Evolutionary conservation across 192 early-diverging fungal species (phyloP).

Genomic region (Haplosporangium gracile): DNA sequence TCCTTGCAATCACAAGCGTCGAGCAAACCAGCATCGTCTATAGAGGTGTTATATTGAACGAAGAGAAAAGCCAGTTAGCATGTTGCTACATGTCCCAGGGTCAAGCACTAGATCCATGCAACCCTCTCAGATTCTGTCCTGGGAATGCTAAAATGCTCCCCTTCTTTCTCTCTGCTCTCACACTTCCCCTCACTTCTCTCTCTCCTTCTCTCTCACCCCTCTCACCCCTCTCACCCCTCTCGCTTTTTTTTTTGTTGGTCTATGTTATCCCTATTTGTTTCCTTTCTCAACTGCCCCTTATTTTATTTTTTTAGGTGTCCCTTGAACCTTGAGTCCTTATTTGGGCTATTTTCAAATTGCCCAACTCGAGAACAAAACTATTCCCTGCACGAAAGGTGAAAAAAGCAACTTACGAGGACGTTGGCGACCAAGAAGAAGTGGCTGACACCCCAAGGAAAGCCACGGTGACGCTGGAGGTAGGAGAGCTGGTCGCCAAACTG

Average conservation of each 20-base stretch:
- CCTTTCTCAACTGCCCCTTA: not conserved
- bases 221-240: not conserved
- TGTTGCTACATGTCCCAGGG: not conserved
- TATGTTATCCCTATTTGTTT: not conserved
- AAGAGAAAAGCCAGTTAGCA: not conserved
- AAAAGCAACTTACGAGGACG: conserved; percentile 68
- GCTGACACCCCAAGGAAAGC: conserved; percentile 84
- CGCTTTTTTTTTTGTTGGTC: not conserved
- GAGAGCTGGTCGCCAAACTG: conserved; percentile 93
- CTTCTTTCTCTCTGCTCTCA: not conserved
- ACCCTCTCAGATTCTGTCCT: not conserved
- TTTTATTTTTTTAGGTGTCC: not conserved
- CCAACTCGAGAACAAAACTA: not conserved
- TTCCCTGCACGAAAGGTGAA: not conserved
- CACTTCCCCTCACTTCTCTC: not conserved
- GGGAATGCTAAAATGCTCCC: not conserved
- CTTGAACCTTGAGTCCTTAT: not conserved
- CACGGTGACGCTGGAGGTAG: conserved; percentile 85
- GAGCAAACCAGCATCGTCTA: conserved; percentile 87
- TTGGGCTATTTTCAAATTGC: not conserved
- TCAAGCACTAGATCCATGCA: not conserved
- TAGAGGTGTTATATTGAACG: not conserved
- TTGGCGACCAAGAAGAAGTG: conserved; percentile 91
- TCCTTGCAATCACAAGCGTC: conserved; percentile 83
- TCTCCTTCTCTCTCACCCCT: not conserved